Evolutionary conservation across 2,329 filamentous ascomycete species (phyloP).

Genomic region (Ophiobolus disseminans): DNA sequence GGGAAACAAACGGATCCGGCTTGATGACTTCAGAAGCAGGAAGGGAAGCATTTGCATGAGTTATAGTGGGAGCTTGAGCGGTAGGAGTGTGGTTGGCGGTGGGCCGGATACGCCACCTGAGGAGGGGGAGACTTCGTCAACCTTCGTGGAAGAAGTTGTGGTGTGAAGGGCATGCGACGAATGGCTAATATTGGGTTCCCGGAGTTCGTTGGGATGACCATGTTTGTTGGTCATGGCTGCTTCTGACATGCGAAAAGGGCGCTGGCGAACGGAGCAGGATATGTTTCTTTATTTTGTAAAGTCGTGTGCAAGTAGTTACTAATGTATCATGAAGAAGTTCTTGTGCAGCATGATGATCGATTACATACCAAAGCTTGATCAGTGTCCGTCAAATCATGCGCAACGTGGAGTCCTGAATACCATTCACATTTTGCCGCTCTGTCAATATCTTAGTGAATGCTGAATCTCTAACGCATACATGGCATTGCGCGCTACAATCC

Average conservation of each 20-base stretch:
- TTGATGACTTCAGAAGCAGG: conserved; percentile 16
- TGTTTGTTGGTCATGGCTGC: too few species aligned
- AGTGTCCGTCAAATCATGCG: conserved; percentile 6
- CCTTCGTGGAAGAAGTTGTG: conserved; percentile 29
- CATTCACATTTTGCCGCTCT: conserved; percentile 39
- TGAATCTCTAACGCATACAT: conserved; percentile 39
- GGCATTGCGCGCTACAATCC: conserved; percentile 31
- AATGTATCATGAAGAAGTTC: too few species aligned
- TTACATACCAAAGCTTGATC: too few species aligned
- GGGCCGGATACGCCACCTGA: conserved; percentile 32
- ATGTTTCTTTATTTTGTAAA: too few species aligned
- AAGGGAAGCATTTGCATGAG: conserved; percentile 17
- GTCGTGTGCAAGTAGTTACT: too few species aligned
- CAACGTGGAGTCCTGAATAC: conserved; percentile 40
- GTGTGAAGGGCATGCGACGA: conserved; percentile 11
- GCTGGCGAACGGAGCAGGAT: too few species aligned
- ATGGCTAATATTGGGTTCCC: background rate
- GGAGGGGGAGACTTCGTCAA: conserved; percentile 30
- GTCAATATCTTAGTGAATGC: conserved; percentile 43
- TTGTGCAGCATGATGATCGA: too few species aligned
- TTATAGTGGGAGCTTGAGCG: conserved; percentile 15
- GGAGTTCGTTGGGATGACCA: background rate
- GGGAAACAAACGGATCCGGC: conserved; percentile 27
- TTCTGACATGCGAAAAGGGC: too few species aligned
- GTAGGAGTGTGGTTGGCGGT: conserved; percentile 19